Conservation (phyloP, 176 grass and related monocot genomes). For the Cenchrus fungigraminus region DNA sequence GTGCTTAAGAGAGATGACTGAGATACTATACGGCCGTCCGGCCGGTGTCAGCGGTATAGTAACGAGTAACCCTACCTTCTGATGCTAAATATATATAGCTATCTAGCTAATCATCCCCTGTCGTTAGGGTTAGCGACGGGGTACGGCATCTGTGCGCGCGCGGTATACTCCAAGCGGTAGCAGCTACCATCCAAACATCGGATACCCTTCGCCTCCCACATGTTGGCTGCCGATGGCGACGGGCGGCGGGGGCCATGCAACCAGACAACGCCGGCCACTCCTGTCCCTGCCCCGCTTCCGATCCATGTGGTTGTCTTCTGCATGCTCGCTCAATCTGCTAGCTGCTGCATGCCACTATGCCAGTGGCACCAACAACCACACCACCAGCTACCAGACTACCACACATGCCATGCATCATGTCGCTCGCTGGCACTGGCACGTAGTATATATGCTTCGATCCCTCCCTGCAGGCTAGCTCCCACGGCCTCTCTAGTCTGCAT, state of each 20-base stretch:
- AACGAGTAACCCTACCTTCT: not conserved
- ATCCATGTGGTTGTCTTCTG: conserved; percentile 28
- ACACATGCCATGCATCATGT: not conserved
- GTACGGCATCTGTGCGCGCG: not conserved
- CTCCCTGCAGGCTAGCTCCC: not conserved
- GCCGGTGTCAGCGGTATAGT: not conserved
- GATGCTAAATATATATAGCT: no score
- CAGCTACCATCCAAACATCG: conserved; percentile 45
- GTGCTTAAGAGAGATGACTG: not conserved
- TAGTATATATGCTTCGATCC: not conserved
- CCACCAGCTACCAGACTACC: not conserved
- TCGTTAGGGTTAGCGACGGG: conserved; percentile 26
- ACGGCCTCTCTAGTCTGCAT: not conserved
- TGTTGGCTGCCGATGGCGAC: not conserved
- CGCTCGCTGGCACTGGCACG: no score
- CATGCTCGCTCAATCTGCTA: no score
- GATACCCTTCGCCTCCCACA: not conserved
- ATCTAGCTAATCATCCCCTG: not conserved
- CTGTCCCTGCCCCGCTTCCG: not conserved
- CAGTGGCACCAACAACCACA: no score
- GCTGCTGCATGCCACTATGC: no score
- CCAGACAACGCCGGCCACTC: conserved; percentile 16
- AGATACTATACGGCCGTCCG: conserved; percentile 5
- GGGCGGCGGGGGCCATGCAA: conserved; percentile 4
- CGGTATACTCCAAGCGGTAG: conserved; percentile 16